Conservation (phyloP, 2,329 filamentous ascomycete genomes). For the Aspergillus puulaauensis region DNA sequence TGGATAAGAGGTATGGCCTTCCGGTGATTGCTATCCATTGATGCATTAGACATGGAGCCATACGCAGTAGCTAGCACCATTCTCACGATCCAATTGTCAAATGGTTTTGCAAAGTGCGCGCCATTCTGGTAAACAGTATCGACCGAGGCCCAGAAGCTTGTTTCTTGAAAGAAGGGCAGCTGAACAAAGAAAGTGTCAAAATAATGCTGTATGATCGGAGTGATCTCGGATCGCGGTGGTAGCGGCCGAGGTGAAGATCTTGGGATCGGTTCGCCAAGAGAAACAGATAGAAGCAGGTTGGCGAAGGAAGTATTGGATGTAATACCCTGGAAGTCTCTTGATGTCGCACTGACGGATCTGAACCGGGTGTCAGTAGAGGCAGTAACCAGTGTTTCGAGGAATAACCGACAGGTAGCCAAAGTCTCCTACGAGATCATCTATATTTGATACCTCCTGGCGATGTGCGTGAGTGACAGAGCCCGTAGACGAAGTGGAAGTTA, state of each 20-base stretch:
- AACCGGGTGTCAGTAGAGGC: constrained; percentile 13
- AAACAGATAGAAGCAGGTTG: constrained; percentile 79
- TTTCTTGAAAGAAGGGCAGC: constrained; percentile 80
- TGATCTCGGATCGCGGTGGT: constrained; percentile 69
- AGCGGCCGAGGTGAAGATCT: constrained; percentile 60
- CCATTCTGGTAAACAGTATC: constrained; percentile 78
- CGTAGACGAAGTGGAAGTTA: constrained; percentile 33
- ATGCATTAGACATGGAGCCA: constrained; percentile 67
- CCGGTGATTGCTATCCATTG: constrained; percentile 63
- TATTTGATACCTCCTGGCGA: constrained; percentile 73
- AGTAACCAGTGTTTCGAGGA: background rate
- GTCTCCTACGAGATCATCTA: constrained; percentile 88
- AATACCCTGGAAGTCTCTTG: constrained; percentile 87
- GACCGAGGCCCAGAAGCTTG: constrained; percentile 71
- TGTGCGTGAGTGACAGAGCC: constrained; percentile 39
- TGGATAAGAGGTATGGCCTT: constrained; percentile 61
- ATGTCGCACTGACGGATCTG: constrained; percentile 91
- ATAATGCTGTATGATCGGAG: constrained; percentile 75
- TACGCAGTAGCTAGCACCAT: constrained; percentile 86
- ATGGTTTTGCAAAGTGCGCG: constrained; percentile 58
- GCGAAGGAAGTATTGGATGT: constrained; percentile 90
- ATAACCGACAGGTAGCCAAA: constrained; percentile 79
- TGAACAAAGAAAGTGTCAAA: constrained; percentile 77
- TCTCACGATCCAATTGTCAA: constrained; percentile 83
- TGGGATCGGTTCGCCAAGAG: constrained; percentile 70